phyloP scores from a whole-genome alignment of 768 basidiomycete genomes.

The Mycena floridula region DNA sequence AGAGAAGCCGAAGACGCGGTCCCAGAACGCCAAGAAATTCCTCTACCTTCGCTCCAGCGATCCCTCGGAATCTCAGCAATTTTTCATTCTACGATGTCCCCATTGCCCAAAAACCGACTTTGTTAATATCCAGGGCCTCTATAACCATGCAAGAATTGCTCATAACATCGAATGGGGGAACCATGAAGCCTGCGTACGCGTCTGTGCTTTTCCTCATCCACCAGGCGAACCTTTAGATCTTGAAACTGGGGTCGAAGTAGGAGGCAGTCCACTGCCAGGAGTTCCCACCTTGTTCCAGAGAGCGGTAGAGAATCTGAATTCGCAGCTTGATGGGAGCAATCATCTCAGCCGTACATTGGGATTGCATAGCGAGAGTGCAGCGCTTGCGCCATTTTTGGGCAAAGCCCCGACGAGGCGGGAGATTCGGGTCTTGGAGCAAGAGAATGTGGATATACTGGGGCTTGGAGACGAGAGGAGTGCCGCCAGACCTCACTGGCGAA shows the following conservation, averaged over 20 bases:
- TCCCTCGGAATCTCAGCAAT: too few species aligned
- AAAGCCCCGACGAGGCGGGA: conserved; percentile 33
- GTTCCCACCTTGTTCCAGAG: conserved; percentile 42
- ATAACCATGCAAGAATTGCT: conserved; percentile 46
- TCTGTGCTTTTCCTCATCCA: conserved; percentile 32
- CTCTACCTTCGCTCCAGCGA: too few species aligned
- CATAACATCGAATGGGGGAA: conserved; percentile 47
- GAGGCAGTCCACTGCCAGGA: conserved; percentile 36
- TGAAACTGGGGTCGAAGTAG: conserved; percentile 36
- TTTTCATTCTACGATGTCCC: conserved; percentile 37
- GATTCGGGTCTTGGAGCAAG: conserved; percentile 35
- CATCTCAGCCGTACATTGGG: conserved; percentile 39
- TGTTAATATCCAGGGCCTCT: conserved; percentile 44
- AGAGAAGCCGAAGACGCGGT: too few species aligned
- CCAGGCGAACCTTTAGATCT: conserved; percentile 24
- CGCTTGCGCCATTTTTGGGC: conserved; percentile 43
- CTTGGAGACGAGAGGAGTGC: conserved; percentile 4
- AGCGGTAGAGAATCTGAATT: conserved; percentile 30
- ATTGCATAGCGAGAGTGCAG: conserved; percentile 42
- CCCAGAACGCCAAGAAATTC: too few species aligned
- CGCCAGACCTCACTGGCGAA: conserved; percentile 24
- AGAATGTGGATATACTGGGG: conserved; percentile 30
- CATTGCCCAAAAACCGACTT: conserved; percentile 38
- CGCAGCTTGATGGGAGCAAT: conserved; percentile 7
- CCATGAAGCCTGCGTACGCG: conserved; percentile 49